phyloP scores from a whole-genome alignment of 768 basidiomycete genomes.

The Leccinum imitatum region DNA sequence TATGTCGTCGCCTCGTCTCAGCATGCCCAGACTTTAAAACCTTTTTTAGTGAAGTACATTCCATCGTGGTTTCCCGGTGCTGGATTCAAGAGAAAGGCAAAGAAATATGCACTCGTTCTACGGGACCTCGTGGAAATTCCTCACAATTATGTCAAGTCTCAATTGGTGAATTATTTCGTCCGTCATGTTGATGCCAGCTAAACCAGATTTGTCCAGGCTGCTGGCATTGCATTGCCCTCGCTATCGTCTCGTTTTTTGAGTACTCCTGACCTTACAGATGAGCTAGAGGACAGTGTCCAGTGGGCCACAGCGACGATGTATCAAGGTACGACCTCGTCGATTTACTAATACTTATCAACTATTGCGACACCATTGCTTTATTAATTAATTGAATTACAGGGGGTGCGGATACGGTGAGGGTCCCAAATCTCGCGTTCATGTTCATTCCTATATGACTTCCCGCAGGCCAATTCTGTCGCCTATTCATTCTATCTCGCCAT shows the following conservation, averaged over 20 bases:
- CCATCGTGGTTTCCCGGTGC: conserved; percentile 26
- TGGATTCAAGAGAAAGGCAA: conserved; percentile 17
- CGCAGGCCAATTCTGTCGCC: conserved; percentile 11
- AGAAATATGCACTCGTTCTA: conserved; percentile 9
- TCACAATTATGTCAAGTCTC: conserved; percentile 12
- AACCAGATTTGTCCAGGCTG: conserved; percentile 2
- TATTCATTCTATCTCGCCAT: conserved; percentile 28
- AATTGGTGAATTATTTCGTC: conserved; percentile 13
- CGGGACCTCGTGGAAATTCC: conserved; percentile 10
- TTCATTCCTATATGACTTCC: background rate
- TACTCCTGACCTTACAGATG: conserved; percentile 9
- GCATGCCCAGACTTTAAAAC: background rate
- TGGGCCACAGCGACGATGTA: conserved; percentile 16
- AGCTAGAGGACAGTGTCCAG: conserved; percentile 18
- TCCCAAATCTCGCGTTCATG: background rate
- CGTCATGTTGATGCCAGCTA: background rate
- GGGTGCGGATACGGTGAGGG: conserved; percentile 23
- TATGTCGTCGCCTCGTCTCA: conserved; percentile 1
- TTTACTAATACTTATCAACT: background rate
- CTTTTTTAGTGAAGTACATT: conserved; percentile 24
- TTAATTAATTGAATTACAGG: conserved; percentile 6
- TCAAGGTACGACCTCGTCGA: conserved; percentile 9
- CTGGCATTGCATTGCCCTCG: conserved; percentile 17
- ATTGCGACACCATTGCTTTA: too few species aligned
- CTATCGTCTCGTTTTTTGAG: conserved; percentile 14